Percentiles rank a stretch among this genome's conserved stretches.
These are phyloP conservation scores for Panaeolus cyanescens DNA, from an alignment of 768 basidiomycete species.

Conservation along the genomic window DNA sequence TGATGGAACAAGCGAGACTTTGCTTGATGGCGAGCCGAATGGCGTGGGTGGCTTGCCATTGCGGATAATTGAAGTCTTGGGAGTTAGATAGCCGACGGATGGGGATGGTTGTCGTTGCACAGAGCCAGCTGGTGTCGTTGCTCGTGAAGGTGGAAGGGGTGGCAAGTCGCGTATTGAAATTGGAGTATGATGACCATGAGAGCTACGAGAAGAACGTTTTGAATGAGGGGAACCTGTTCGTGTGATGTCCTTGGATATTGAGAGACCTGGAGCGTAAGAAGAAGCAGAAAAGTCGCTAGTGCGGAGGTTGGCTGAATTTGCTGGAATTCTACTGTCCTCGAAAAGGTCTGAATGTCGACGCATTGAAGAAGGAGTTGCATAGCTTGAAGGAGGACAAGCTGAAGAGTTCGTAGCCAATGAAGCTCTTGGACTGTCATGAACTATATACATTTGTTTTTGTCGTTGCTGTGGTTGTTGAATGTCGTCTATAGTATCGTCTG, in stretches of 20 bases:
- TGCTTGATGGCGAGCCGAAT: constrained; percentile 27
- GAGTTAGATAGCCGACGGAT: constrained; percentile 21
- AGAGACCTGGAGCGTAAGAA: constrained; percentile 26
- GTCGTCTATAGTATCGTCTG: constrained; percentile 20
- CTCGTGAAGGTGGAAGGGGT: constrained; percentile 34
- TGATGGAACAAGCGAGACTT: constrained; percentile 63
- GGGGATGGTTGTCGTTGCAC: constrained; percentile 27
- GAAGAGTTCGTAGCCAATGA: constrained; percentile 26
- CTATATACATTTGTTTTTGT: constrained; percentile 7
- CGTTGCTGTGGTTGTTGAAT: constrained; percentile 18
- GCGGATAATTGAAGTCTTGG: constrained; percentile 25
- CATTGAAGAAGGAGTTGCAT: constrained; percentile 32
- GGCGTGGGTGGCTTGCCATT: constrained; percentile 15
- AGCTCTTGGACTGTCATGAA: constrained; percentile 20
- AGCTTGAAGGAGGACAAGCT: constrained; percentile 30
- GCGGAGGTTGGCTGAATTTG: constrained; percentile 27
- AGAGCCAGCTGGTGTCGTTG: constrained; percentile 29
- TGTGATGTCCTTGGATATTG: constrained; percentile 25
- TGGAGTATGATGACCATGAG: constrained; percentile 22
- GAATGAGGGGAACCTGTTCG: constrained; percentile 31
- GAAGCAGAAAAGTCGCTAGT: constrained; percentile 34
- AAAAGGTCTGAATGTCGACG: constrained; percentile 32
- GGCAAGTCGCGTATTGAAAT: constrained; percentile 30
- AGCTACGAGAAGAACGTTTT: constrained; percentile 32
- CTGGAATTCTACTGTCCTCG: constrained; percentile 31